phyloP scores from a whole-genome alignment of 2,329 filamentous ascomycete species.

The Leptosphaerulina australis region DNA sequence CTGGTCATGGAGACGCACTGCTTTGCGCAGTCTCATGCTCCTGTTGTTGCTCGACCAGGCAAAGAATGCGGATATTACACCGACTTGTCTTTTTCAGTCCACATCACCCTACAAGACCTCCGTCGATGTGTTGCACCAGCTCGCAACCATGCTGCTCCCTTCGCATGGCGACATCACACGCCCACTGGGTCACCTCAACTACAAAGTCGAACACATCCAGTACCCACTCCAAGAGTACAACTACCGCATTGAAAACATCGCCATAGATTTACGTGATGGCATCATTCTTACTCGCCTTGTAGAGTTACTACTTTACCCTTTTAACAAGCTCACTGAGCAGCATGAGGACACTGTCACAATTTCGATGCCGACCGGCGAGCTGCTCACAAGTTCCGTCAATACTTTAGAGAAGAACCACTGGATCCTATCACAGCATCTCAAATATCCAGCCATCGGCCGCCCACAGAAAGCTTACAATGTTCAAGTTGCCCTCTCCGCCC shows the following conservation, averaged over 20 bases:
- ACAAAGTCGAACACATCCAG: slow-evolving; percentile 61
- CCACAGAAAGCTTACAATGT: slow-evolving; percentile 66
- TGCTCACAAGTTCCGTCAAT: slow-evolving; percentile 48
- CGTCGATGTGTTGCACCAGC: slow-evolving; percentile 56
- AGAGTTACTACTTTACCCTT: slow-evolving; percentile 61
- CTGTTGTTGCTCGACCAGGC: slow-evolving; percentile 64
- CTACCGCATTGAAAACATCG: slow-evolving; percentile 65
- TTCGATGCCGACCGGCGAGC: slow-evolving; percentile 53
- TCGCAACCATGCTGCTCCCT: slow-evolving; percentile 62
- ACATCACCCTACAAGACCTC: slow-evolving; percentile 64
- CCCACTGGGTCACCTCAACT: slow-evolving; percentile 62
- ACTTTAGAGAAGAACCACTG: slow-evolving; percentile 49
- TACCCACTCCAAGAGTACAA: slow-evolving; percentile 64
- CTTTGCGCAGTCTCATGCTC: slow-evolving; percentile 65
- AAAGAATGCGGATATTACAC: slow-evolving; percentile 49
- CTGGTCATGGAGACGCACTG: slow-evolving; percentile 61
- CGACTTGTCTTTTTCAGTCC: slow-evolving; percentile 58
- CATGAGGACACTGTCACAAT: slow-evolving; percentile 53
- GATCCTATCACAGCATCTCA: slow-evolving; percentile 63
- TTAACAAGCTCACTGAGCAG: slow-evolving; percentile 36
- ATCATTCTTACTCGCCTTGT: slow-evolving; percentile 64
- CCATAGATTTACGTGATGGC: slow-evolving; percentile 67
- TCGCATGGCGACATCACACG: slow-evolving; percentile 64
- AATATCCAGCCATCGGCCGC: slow-evolving; percentile 61
- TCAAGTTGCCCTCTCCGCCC: slow-evolving; percentile 61